Evolutionary conservation across 768 basidiomycete genomes (phyloP).

Genomic region (Pleurotus eryngii): DNA sequence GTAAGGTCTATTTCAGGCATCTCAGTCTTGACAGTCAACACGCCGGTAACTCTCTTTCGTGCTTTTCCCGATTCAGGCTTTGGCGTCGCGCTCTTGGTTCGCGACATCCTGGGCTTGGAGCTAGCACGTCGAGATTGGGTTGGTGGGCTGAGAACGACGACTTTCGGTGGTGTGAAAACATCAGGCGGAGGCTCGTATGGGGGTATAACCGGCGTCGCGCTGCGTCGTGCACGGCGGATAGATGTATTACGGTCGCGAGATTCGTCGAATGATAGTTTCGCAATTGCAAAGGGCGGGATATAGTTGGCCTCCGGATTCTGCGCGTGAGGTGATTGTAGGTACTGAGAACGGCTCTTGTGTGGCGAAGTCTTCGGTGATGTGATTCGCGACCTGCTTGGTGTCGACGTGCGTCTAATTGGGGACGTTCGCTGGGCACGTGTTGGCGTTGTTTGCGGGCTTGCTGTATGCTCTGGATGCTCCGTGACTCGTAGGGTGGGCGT

Average conservation of each 20-base stretch:
- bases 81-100: constrained; percentile 13
- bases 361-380: constrained; percentile 14
- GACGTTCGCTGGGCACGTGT: constrained; percentile 17
- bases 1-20: constrained; percentile 60
- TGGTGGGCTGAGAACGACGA: constrained; percentile 46
- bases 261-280: constrained; percentile 8
- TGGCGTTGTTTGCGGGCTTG: constrained; percentile 15
- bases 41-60: not conserved
- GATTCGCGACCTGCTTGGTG: not conserved
- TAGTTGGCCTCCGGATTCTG: constrained; percentile 49
- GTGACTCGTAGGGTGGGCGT: not conserved
- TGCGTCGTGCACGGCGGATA: constrained; percentile 30
- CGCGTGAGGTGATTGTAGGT: constrained; percentile 38
- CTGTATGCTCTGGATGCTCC: constrained; percentile 9
- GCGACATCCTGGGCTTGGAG: constrained; percentile 10
- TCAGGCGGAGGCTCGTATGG: constrained; percentile 65
- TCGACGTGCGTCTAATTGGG: constrained; percentile 11
- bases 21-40: constrained; percentile 53
- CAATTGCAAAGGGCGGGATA: constrained; percentile 31
- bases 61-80: constrained; percentile 18
- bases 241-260: not conserved
- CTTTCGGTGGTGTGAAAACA: constrained; percentile 69
- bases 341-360: constrained; percentile 21
- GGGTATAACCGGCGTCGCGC: constrained; percentile 50
- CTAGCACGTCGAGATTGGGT: constrained; percentile 21